Evolutionary conservation across 768 basidiomycete species (phyloP), one percentile per base, ranked within the genome.

Genomic region (Phlebiopsis gigantea): DNA sequence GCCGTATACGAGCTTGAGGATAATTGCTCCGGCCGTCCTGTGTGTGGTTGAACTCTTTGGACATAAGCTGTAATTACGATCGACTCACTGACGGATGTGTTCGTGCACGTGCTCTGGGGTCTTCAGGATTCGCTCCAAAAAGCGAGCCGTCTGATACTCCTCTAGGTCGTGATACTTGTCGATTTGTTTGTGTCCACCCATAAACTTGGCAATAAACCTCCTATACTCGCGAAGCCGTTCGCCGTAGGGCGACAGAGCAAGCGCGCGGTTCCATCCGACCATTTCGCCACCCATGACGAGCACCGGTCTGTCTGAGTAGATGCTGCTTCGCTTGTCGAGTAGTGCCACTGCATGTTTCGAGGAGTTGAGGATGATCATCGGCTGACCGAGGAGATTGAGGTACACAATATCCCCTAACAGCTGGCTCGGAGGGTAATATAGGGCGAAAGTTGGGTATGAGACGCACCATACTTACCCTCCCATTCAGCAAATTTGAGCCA

Each of bases 351-450:
- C 70, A 24, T 61, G 59, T 42, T 61, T 46, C 1, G 61, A 28
- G 5, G 66, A 66, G 60, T 70, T 70, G 15, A 72, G 60, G 47
- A 70, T 61, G 49, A 71, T 55, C 45, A 66, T 66, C 17, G 61
- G 61, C 45, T 69, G 67, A 2, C 67, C 65, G 30, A 71, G 58
- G 22, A 69, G 50, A n/a, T 58, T 62, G 7, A 71, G 53, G 29
- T 64, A 69, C 3, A 67, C 51, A 21, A 72, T 64, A 25, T 67
- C 65, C 10, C 71, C 70, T 72, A 41, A n/a, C n/a, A n/a, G n/a
- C n/a, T n/a, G n/a, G n/a, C n/a, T n/a, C n/a, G n/a, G n/a, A n/a
- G n/a, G n/a, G n/a, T n/a, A n/a, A n/a, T n/a, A n/a, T n/a, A n/a
- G n/a, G n/a, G n/a, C n/a, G n/a, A n/a, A n/a, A n/a, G n/a, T n/a